Evolutionary conservation across 2,329 filamentous ascomycete genomes (phyloP).

Genomic region (Fusarium transvaalense): DNA sequence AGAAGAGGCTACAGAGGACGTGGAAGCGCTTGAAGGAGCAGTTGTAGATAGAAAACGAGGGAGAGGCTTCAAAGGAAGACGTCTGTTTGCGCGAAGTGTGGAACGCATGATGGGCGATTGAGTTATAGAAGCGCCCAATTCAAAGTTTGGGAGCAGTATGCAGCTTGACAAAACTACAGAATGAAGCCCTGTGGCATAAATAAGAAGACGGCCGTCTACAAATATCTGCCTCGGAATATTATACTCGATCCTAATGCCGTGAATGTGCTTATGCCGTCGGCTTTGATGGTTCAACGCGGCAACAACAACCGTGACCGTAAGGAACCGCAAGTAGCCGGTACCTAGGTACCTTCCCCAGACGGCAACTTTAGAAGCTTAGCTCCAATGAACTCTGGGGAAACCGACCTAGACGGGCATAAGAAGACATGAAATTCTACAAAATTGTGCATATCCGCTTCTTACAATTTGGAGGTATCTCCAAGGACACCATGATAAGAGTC

Average conservation of each 20-base stretch:
- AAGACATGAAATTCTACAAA: neutral
- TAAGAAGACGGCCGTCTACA: constrained; percentile 18
- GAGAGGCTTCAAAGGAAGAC: constrained; percentile 61
- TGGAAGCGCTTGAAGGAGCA: constrained; percentile 50
- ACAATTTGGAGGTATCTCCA: neutral
- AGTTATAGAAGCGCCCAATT: constrained; percentile 30
- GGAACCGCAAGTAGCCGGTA: constrained; percentile 53
- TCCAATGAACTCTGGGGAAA: constrained; percentile 33
- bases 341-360: constrained; percentile 45
- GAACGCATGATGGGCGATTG: constrained; percentile 63
- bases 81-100: constrained; percentile 62
- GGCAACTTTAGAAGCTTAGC: constrained; percentile 16
- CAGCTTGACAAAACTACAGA: constrained; percentile 26
- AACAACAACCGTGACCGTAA: constrained; percentile 48
- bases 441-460: neutral
- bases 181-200: constrained; percentile 20
- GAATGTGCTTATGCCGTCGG: constrained; percentile 48
- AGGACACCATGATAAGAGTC: no score
- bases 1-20: constrained; percentile 52
- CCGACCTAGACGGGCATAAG: neutral
- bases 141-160: constrained; percentile 14
- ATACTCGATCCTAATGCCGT: constrained; percentile 42
- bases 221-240: constrained; percentile 26
- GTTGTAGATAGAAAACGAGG: constrained; percentile 56
- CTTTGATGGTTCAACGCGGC: constrained; percentile 40